Evolutionary conservation across 306 rosid species (phyloP).

Genomic region (Dalbergia cochinchinensis): DNA sequence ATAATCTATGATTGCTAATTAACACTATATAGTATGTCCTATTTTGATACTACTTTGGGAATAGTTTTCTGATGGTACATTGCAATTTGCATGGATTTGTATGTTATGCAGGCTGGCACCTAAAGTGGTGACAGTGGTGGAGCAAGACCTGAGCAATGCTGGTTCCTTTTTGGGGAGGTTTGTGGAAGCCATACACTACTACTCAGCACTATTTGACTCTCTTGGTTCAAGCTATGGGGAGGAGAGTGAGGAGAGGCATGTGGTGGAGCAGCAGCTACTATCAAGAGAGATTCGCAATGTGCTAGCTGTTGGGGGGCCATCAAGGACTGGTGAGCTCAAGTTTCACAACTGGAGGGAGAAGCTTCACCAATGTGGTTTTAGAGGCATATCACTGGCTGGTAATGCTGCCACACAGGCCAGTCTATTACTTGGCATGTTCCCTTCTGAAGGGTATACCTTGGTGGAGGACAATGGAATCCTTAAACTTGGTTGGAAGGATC

Average conservation of each 20-base stretch:
- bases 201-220: constrained; percentile 93
- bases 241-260: constrained; percentile 95
- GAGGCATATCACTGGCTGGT: constrained; percentile 89
- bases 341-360: constrained; percentile 96
- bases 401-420: constrained; percentile 97
- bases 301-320: constrained; percentile 90
- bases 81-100: constrained; percentile 31
- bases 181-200: constrained; percentile 97
- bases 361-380: constrained; percentile 85
- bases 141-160: constrained; percentile 91
- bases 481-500: constrained; percentile 99
- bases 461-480: constrained; percentile 96
- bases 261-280: constrained; percentile 91
- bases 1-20: no score
- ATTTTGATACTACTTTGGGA: not conserved
- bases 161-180: constrained; percentile 96
- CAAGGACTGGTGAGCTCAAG: constrained; percentile 85
- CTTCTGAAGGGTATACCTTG: constrained; percentile 93
- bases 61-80: constrained; percentile 12
- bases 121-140: constrained; percentile 97
- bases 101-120: constrained; percentile 74
- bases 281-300: constrained; percentile 93
- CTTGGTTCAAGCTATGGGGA: constrained; percentile 95
- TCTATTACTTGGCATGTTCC: constrained; percentile 90
- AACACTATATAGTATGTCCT: not conserved